Evolutionary conservation across 495 filamentous ascomycete species (phyloP).

Genomic region (Paragyromitra xinjiangensis): DNA sequence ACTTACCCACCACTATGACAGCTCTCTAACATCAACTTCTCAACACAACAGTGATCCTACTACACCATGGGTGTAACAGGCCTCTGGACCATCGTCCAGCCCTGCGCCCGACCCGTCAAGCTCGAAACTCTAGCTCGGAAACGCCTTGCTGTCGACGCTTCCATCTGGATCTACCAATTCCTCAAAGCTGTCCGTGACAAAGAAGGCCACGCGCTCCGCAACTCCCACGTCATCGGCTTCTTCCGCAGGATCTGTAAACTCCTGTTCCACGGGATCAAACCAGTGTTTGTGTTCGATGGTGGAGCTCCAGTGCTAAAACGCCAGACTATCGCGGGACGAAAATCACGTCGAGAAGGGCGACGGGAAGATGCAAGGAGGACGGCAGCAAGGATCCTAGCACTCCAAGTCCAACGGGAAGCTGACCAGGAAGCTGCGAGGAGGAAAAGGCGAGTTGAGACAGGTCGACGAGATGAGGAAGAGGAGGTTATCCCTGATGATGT

Average conservation of each 20-base stretch:
- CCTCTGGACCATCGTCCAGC: constrained; percentile 93
- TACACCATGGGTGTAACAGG: constrained; percentile 90
- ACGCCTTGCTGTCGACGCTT: constrained; percentile 94
- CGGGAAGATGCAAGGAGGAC: constrained; percentile 92
- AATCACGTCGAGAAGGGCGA: constrained; percentile 82
- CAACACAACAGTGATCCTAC: constrained; percentile 10
- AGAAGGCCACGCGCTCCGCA: constrained; percentile 94
- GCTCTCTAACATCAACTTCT: constrained; percentile 14
- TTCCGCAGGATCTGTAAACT: constrained; percentile 98
- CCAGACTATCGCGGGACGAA: constrained; percentile 82
- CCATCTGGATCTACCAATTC: constrained; percentile 99
- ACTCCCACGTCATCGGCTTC: constrained; percentile 95
- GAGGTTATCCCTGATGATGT: constrained; percentile 74
- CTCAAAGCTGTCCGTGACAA: constrained; percentile 98
- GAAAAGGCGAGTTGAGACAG: constrained; percentile 62
- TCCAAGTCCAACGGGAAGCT: constrained; percentile 87
- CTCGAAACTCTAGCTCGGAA: constrained; percentile 95
- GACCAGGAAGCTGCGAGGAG: constrained; percentile 78
- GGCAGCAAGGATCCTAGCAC: constrained; percentile 85
- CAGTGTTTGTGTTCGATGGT: constrained; percentile 98
- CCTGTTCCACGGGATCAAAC: constrained; percentile 93
- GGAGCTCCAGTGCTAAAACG: constrained; percentile 91
- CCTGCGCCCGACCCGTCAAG: constrained; percentile 88
- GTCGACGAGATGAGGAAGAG: constrained; percentile 63
- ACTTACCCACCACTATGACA: constrained; percentile 17